A percentile compares a stretch with the other conserved stretches of the same genome.
Evolutionary conservation across 2,329 filamentous ascomycete species (phyloP).

Genomic region (Coniochaeta sp.): DNA sequence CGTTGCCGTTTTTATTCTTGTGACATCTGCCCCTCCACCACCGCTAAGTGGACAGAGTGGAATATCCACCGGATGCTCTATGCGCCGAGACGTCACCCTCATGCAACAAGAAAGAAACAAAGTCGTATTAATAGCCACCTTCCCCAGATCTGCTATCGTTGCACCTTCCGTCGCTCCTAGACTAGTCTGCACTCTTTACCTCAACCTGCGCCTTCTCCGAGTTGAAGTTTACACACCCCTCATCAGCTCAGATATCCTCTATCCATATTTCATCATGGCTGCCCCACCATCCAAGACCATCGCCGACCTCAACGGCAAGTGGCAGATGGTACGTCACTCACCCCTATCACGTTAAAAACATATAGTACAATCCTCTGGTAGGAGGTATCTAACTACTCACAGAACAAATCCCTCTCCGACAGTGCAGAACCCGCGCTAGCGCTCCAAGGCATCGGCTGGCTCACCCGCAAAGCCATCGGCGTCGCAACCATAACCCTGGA

Average conservation of each 20-base stretch:
- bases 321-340: conserved; percentile 51
- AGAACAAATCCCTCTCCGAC: conserved; percentile 74
- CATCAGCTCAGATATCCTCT: not conserved
- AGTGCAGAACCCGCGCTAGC: conserved; percentile 59
- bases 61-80: not conserved
- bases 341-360: not conserved
- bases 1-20: not conserved
- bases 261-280: conserved; percentile 49
- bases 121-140: not conserved
- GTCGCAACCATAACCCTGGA: conserved; percentile 62
- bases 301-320: conserved; percentile 61
- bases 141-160: not conserved
- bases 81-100: not conserved
- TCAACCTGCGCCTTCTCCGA: not conserved
- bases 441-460: conserved; percentile 65
- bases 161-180: no score
- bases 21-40: not conserved
- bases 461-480: conserved; percentile 64
- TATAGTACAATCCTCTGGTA: not conserved
- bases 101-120: not conserved
- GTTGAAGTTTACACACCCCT: not conserved
- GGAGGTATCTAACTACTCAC: no score
- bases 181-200: not conserved
- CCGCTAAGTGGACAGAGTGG: not conserved
- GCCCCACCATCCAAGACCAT: conserved; percentile 60